Conservation (phyloP, 2,329 filamentous ascomycete species). For the Madurella fahalii region DNA sequence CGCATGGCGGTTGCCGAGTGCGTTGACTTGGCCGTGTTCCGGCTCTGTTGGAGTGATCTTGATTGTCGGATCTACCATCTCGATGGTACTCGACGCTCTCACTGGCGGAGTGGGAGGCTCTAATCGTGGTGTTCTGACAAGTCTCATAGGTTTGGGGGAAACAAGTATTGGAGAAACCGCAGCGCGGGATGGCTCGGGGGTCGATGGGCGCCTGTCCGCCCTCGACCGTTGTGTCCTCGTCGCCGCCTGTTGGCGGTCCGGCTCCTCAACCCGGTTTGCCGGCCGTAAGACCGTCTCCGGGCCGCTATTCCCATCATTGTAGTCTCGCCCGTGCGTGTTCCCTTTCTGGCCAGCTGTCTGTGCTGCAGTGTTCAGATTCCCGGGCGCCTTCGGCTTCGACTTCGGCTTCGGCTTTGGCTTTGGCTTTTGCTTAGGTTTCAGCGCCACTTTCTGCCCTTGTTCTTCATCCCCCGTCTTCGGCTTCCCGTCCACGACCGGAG, state of each 20-base stretch:
- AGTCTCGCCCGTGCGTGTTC: neutral
- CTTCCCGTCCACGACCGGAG: conserved; percentile 23
- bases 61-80: neutral
- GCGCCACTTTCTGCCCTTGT: conserved; percentile 2
- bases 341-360: neutral
- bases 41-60: neutral
- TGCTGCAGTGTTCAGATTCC: neutral
- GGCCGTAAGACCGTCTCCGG: neutral
- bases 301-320: neutral
- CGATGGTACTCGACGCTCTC: neutral
- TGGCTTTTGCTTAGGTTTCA: conserved; percentile 29
- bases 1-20: neutral
- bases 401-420: conserved; percentile 25
- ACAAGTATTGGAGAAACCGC: conserved; percentile 26
- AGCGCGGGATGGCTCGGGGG: conserved; percentile 19
- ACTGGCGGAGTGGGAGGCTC: conserved; percentile 30
- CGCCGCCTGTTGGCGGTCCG: neutral
- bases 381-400: conserved; percentile 11
- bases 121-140: conserved; percentile 29
- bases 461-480: neutral
- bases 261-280: neutral
- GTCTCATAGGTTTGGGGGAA: conserved; percentile 33
- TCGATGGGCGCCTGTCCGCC: conserved; percentile 12
- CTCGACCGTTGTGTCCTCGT: conserved; percentile 16
- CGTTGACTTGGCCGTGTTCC: neutral